Conservation (phyloP, 106 monocot species). For the Vanilla planifolia region DNA sequence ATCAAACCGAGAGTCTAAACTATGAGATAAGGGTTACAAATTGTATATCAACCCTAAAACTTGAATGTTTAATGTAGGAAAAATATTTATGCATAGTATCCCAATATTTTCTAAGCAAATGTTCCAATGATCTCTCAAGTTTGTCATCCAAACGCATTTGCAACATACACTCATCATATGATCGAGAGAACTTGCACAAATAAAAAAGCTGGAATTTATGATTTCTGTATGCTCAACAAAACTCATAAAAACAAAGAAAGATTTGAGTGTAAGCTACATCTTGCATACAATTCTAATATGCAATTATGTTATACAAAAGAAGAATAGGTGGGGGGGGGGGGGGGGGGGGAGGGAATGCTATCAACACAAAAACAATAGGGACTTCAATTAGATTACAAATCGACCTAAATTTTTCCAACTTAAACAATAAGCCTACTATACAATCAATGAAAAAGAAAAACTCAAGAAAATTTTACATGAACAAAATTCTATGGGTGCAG, state of each 20-base stretch:
- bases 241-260: background rate
- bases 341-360: background rate
- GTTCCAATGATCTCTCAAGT: too few relatives aligned
- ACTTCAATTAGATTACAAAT: background rate
- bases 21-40: too few relatives aligned
- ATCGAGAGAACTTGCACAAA: too few relatives aligned
- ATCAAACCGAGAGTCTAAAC: too few relatives aligned
- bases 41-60: too few relatives aligned
- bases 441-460: slow-evolving; percentile 4
- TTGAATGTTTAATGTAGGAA: too few relatives aligned
- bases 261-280: background rate
- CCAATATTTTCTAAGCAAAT: too few relatives aligned
- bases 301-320: background rate
- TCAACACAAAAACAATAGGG: background rate
- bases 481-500: slow-evolving; percentile 14
- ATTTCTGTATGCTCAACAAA: background rate
- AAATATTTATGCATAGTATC: too few relatives aligned
- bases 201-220: background rate
- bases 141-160: too few relatives aligned
- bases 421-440: slow-evolving; percentile 26
- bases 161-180: too few relatives aligned
- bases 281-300: slow-evolving; percentile 13
- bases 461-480: background rate
- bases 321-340: too few relatives aligned
- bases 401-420: slow-evolving; percentile 8